Evolutionary conservation across 768 basidiomycete species (phyloP).

Genomic region (Sporobolomyces phaffii): DNA sequence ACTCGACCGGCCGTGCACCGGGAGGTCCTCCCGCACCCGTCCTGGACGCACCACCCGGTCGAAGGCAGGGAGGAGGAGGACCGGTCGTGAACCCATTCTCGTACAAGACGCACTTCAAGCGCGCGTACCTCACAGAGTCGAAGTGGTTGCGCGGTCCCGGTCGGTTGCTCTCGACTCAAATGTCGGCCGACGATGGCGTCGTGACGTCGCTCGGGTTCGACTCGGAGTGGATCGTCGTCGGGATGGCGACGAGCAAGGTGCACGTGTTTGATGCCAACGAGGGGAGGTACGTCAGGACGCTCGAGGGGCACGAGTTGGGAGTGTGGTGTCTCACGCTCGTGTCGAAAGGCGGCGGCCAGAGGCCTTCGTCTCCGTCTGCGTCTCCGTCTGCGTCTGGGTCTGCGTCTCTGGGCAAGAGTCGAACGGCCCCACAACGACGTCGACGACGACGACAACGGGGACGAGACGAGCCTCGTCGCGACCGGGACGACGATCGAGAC

Average conservation of each 20-base stretch:
- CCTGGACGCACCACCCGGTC: too few relatives aligned
- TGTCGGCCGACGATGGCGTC: slow-evolving; percentile 56
- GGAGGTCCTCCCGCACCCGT: background rate
- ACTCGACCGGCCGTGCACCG: background rate
- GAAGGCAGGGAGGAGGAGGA: too few relatives aligned
- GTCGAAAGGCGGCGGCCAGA: slow-evolving; percentile 49
- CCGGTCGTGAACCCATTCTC: slow-evolving; percentile 51
- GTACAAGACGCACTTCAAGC: slow-evolving; percentile 65
- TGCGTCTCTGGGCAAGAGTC: too few relatives aligned
- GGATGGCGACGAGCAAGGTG: slow-evolving; percentile 75
- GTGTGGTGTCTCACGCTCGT: slow-evolving; percentile 87
- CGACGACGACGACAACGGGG: too few relatives aligned
- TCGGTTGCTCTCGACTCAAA: slow-evolving; percentile 61
- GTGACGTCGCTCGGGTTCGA: slow-evolving; percentile 85
- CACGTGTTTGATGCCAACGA: slow-evolving; percentile 76
- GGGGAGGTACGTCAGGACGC: slow-evolving; percentile 67
- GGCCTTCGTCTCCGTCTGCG: too few relatives aligned
- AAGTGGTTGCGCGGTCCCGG: slow-evolving; percentile 73
- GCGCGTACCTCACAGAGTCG: slow-evolving; percentile 66
- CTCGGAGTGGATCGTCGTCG: slow-evolving; percentile 74
- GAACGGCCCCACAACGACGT: too few relatives aligned
- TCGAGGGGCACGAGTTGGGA: slow-evolving; percentile 78
- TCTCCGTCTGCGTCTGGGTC: too few relatives aligned
- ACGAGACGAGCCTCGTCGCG: background rate
- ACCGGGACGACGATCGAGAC: background rate